Evolutionary conservation across 2,329 filamentous ascomycete genomes (phyloP).

Genomic region (Colletotrichum sp.): DNA sequence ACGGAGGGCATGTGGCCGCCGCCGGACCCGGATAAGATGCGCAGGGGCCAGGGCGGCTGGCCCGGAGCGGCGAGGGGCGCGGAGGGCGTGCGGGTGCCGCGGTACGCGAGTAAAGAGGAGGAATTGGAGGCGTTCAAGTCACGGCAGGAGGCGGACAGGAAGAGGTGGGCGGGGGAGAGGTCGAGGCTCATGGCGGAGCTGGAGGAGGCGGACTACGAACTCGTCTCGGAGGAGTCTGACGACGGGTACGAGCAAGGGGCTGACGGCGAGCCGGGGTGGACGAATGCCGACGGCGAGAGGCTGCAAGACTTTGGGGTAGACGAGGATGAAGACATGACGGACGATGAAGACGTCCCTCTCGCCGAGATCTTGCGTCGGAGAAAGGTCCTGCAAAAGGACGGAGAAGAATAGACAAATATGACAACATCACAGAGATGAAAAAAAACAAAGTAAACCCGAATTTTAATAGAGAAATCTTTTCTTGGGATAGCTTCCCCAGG

Average conservation of each 20-base stretch:
- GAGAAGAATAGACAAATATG: constrained; percentile 10
- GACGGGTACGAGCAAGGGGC: constrained; percentile 61
- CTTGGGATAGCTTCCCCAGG: neutral
- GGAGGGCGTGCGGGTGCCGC: constrained; percentile 37
- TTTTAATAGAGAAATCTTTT: constrained; percentile 1
- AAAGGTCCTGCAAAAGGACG: constrained; percentile 40
- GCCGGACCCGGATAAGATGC: constrained; percentile 64
- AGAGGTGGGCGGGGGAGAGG: constrained; percentile 35
- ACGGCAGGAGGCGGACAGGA: constrained; percentile 54
- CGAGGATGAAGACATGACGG: constrained; percentile 62
- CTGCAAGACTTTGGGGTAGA: constrained; percentile 82
- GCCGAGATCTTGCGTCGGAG: constrained; percentile 68
- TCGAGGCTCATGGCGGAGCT: constrained; percentile 52
- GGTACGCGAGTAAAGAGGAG: constrained; percentile 45
- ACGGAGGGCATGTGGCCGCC: constrained; percentile 66
- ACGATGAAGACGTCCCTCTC: constrained; percentile 70
- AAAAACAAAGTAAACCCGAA: neutral
- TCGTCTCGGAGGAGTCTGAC: constrained; percentile 56
- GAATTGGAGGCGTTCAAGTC: constrained; percentile 53
- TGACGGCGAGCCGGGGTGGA: constrained; percentile 61
- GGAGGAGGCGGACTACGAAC: constrained; percentile 58
- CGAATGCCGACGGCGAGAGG: constrained; percentile 76
- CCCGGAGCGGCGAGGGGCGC: constrained; percentile 35
- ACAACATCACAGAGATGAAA: constrained; percentile 23
- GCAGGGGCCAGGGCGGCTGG: constrained; percentile 42